These are phyloP conservation scores for Brassica incana DNA, from an alignment of 345 rosid genomes.

Conservation along the genomic window DNA sequence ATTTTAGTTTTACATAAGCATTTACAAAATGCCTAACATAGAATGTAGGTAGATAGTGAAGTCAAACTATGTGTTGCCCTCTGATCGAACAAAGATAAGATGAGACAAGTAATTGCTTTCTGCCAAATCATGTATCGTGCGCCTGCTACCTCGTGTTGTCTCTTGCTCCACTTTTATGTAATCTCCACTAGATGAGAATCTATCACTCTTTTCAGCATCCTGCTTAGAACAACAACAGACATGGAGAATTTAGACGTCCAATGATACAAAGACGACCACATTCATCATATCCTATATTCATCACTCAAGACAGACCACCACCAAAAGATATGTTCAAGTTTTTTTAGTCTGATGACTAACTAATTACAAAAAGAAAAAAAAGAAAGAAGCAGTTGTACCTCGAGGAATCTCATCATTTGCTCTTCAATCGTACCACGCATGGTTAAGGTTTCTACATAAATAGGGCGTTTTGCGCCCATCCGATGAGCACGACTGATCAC, in stretches of 20 bases:
- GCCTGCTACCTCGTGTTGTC: constrained; percentile 41
- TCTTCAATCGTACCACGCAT: constrained; percentile 92
- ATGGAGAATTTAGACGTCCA: neutral
- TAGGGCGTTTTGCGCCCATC: constrained; percentile 90
- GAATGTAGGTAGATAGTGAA: neutral
- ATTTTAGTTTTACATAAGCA: too few relatives aligned
- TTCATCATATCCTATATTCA: neutral
- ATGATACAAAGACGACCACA: neutral
- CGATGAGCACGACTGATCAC: constrained; percentile 93
- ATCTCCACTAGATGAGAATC: constrained; percentile 51
- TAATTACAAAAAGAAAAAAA: neutral
- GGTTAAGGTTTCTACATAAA: constrained; percentile 82
- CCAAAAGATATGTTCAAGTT: constrained; percentile 5
- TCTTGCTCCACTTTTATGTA: constrained; percentile 43
- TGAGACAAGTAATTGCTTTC: constrained; percentile 71
- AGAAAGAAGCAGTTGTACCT: constrained; percentile 45
- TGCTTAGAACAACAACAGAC: constrained; percentile 36
- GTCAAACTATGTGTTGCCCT: constrained; percentile 15
- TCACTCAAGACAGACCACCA: neutral
- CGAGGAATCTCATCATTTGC: constrained; percentile 83
- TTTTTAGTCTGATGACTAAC: neutral
- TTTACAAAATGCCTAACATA: neutral
- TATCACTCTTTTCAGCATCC: constrained; percentile 66
- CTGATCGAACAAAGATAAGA: constrained; percentile 65
- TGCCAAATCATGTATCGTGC: constrained; percentile 87